Evolutionary conservation across 305 asterid species (phyloP), one percentile per base, ranked within the genome.

Genomic region (Fraxinus greggii): DNA sequence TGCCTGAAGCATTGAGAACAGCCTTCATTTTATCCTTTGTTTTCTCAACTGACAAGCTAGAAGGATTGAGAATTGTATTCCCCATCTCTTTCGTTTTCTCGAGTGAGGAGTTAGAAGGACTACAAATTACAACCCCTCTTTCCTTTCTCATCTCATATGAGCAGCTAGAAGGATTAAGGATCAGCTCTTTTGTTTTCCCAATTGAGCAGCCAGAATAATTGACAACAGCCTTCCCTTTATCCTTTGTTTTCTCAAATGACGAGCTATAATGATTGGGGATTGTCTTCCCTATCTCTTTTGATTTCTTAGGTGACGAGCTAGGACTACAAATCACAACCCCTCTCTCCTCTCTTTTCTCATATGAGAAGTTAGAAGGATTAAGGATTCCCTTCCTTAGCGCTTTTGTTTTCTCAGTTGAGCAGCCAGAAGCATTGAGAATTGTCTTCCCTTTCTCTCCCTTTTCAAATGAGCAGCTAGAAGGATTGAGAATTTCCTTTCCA

Each of bases 41-140:
- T 83, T 81, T 77, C 61, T 80, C 84, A 84, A 78, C 73, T 42
- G 38, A 73, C 74, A 21, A 65, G 35, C 72, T 40, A 56, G 82
- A 76, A 75, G 84, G 59, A 51, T 78, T 82, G 72, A 79, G 80
- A 81, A 79, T 70, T 36, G 81, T 69, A 84, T 81, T 84, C 65
- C 82, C 84, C 80, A 83, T 86, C 75, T 84, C 85, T 84, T 74
- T 82, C 42, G 81, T 80, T 86, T 87, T 83, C 75, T 85, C 85
- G 61, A 80, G 81, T 32, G 82, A 82, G 72, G 80, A 85, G 86
- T 84, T 75, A 56, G 82, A 72, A 79, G 80, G 65, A 81, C 42
- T 83, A 28, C 48, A 81, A 82, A 82, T 73, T n/a, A 5, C 79
- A 73, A 84, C 81, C 73, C 76, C 87, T 45, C 80, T 89, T 79